These are phyloP conservation scores for Nannizziopsis arthrosporioides DNA, from an alignment of 2,329 filamentous ascomycete species.

Conservation along the genomic window DNA sequence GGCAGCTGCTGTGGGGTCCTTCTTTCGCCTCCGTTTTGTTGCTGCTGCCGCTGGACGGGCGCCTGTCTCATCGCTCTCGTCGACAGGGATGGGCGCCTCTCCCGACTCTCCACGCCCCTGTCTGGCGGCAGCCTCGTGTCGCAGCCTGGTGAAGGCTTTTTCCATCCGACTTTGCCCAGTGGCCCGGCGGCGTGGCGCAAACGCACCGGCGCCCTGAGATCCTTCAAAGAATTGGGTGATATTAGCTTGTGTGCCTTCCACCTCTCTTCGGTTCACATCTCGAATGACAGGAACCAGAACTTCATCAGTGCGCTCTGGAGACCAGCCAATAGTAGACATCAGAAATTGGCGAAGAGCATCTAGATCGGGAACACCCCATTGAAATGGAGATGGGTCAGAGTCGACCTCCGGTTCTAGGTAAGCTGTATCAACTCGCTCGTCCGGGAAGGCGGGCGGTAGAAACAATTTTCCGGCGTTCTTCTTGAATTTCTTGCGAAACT, in stretches of 20 bases:
- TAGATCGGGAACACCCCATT: constrained; percentile 92
- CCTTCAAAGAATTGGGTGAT: constrained; percentile 90
- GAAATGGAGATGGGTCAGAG: constrained; percentile 61
- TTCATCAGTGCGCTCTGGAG: constrained; percentile 81
- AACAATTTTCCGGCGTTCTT: constrained; percentile 78
- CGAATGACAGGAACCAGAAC: constrained; percentile 88
- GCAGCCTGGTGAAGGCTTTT: constrained; percentile 58
- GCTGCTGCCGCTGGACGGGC: neutral
- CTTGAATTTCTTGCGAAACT: constrained; percentile 77
- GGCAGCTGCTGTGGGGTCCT: neutral
- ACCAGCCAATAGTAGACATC: constrained; percentile 89
- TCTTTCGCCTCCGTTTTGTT: constrained; percentile 2
- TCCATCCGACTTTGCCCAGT: constrained; percentile 61
- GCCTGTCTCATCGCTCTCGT: neutral
- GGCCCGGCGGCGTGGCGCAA: constrained; percentile 55
- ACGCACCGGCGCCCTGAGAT: constrained; percentile 44
- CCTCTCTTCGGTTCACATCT: constrained; percentile 81
- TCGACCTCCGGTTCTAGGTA: constrained; percentile 85
- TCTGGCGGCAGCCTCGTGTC: constrained; percentile 39
- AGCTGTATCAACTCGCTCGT: constrained; percentile 62
- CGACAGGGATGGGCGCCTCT: neutral
- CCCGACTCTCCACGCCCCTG: constrained; percentile 8
- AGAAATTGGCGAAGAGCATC: constrained; percentile 73
- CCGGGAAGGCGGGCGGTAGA: constrained; percentile 68
- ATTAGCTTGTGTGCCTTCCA: constrained; percentile 88